phyloP scores from a whole-genome alignment of 2,329 filamentous ascomycete genomes.

The Chlorencoelia australis region DNA sequence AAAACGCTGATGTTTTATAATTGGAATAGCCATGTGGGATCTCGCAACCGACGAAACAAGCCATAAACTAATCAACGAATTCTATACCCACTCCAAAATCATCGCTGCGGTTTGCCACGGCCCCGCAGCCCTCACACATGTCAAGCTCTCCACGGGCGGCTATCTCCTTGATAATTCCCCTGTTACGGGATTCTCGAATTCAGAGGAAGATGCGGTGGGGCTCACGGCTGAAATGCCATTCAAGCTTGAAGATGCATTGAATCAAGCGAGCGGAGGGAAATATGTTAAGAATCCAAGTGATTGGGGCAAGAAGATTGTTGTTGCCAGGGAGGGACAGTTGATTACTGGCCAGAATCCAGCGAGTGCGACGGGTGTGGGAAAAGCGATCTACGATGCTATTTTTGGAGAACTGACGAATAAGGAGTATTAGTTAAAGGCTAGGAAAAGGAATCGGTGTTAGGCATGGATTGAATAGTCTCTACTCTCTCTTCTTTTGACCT shows the following conservation, averaged over 20 bases:
- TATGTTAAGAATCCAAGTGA: slow-evolving; percentile 45
- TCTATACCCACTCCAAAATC: slow-evolving; percentile 49
- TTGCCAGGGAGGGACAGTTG: slow-evolving; percentile 25
- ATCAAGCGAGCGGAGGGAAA: slow-evolving; percentile 38
- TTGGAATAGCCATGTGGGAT: slow-evolving; percentile 24
- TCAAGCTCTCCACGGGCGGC: slow-evolving; percentile 39
- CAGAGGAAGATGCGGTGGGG: slow-evolving; percentile 36
- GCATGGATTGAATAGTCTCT: too few species aligned
- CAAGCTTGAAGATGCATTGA: slow-evolving; percentile 46
- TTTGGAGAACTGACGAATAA: too few species aligned
- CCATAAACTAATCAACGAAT: slow-evolving; percentile 50
- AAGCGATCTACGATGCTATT: slow-evolving; percentile 28
- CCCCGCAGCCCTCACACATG: slow-evolving; percentile 51
- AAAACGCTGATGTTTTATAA: too few species aligned
- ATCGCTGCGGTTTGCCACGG: slow-evolving; percentile 62
- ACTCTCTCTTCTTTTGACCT: too few species aligned
- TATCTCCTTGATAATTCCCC: slow-evolving; percentile 44
- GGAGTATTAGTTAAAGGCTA: too few species aligned
- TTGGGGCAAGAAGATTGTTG: slow-evolving; percentile 28
- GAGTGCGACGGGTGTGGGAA: slow-evolving; percentile 31
- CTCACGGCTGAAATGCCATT: slow-evolving; percentile 42
- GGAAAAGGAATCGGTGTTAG: too few species aligned
- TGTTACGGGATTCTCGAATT: slow-evolving; percentile 50
- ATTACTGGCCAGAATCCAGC: slow-evolving; percentile 37
- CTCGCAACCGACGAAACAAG: slow-evolving; percentile 45